Conservation (phyloP, 176 grass and related monocot species). For the Oryza meridionalis region DNA sequence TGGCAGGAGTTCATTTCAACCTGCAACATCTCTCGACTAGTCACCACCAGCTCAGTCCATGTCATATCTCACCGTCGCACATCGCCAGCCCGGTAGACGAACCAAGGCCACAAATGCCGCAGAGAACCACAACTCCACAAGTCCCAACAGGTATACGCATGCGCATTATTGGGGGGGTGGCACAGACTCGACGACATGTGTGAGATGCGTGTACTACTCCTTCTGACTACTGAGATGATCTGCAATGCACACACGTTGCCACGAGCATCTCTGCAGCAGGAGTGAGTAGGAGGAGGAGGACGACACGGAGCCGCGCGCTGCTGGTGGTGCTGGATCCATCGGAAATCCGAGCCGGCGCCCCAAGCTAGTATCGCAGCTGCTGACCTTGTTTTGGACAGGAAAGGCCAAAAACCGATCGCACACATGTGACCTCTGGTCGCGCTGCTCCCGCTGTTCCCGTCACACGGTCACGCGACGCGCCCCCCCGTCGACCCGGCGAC, state of each 20-base stretch:
- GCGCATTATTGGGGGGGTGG: neutral
- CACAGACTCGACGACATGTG: neutral
- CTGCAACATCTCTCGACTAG: neutral
- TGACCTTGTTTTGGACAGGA: conserved; percentile 27
- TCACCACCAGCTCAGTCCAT: neutral
- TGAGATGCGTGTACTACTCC: too few species aligned
- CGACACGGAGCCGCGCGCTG: neutral
- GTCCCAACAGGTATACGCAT: neutral
- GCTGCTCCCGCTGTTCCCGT: neutral
- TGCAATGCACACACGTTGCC: too few species aligned
- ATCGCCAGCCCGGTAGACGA: neutral
- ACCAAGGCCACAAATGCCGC: neutral
- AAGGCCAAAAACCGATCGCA: neutral
- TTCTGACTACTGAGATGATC: too few species aligned
- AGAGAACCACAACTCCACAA: neutral
- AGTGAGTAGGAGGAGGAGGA: neutral
- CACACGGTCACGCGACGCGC: neutral
- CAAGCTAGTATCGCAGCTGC: too few species aligned
- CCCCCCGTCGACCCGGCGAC: conserved; percentile 4
- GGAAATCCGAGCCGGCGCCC: conserved; percentile 6
- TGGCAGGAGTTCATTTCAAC: too few species aligned
- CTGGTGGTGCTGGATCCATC: conserved; percentile 9
- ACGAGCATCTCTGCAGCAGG: neutral
- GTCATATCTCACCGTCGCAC: neutral
- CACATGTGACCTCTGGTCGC: conserved; percentile 39